Conservation (phyloP, 2,329 filamentous ascomycete species). For the Aspergillus proliferans region DNA sequence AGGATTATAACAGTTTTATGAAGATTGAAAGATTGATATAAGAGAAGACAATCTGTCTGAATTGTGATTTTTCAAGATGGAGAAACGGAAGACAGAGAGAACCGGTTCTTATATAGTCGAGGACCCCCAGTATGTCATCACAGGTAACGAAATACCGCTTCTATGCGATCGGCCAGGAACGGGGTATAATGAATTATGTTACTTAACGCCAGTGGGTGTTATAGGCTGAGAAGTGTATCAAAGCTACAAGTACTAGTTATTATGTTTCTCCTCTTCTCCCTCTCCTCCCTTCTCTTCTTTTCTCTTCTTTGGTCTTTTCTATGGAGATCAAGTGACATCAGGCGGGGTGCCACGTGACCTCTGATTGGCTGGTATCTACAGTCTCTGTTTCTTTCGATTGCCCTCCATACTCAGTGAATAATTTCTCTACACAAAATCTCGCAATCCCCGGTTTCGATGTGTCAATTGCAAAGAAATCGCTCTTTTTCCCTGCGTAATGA, state of each 20-base stretch:
- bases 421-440: too few species aligned
- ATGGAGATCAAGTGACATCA: too few species aligned
- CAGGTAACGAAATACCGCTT: constrained; percentile 9
- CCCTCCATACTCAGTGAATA: too few species aligned
- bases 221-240: neutral
- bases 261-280: neutral
- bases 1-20: neutral
- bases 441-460: too few species aligned
- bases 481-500: too few species aligned
- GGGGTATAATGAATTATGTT: constrained; percentile 1
- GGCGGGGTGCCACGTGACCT: too few species aligned
- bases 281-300: too few species aligned
- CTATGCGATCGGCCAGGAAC: constrained; percentile 23
- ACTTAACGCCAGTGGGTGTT: neutral
- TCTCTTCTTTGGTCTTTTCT: neutral
- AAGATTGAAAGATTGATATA: neutral
- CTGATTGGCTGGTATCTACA: too few species aligned
- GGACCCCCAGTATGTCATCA: neutral
- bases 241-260: neutral
- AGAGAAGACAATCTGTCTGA: neutral
- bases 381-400: too few species aligned
- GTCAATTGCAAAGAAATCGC: too few species aligned
- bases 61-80: too few species aligned
- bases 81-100: neutral
- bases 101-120: constrained; percentile 6